These are phyloP conservation scores for Dictyostelium purpureum DNA, from an alignment of 78 protist genomes.

Conservation along the genomic window DNA sequence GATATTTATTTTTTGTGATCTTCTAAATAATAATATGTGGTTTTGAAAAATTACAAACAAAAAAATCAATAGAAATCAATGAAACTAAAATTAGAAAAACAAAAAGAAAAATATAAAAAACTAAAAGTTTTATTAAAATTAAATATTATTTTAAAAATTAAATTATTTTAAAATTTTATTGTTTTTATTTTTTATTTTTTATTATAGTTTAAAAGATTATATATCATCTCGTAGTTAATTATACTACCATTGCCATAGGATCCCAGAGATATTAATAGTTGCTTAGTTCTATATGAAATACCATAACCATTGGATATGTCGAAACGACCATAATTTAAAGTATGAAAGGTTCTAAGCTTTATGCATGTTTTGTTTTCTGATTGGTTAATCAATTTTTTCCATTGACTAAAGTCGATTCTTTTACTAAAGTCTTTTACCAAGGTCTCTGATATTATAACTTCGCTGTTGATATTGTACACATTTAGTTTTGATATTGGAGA, in stretches of 20 bases:
- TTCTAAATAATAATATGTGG: no score
- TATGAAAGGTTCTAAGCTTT: background rate
- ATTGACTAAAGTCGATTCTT: background rate
- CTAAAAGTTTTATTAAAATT: conserved; percentile 29
- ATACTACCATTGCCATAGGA: background rate
- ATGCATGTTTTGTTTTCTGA: background rate
- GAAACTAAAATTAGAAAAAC: conserved; percentile 44
- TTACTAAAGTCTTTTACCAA: background rate
- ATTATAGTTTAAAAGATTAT: no score
- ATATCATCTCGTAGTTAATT: background rate
- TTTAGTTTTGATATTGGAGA: no score
- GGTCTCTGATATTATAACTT: background rate
- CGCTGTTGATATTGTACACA: background rate
- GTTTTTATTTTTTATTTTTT: no score
- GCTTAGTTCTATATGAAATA: background rate
- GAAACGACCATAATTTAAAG: background rate
- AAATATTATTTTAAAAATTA: no score
- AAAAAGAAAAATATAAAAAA: conserved; percentile 67
- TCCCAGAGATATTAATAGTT: background rate
- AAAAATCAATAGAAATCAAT: conserved; percentile 67
- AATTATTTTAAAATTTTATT: no score
- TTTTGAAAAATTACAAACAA: conserved; percentile 3
- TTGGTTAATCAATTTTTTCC: background rate
- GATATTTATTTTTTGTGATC: no score
- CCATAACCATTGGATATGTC: background rate